Evolutionary conservation across 441 rosid genomes (phyloP).

Genomic region (Populus hybrid): DNA sequence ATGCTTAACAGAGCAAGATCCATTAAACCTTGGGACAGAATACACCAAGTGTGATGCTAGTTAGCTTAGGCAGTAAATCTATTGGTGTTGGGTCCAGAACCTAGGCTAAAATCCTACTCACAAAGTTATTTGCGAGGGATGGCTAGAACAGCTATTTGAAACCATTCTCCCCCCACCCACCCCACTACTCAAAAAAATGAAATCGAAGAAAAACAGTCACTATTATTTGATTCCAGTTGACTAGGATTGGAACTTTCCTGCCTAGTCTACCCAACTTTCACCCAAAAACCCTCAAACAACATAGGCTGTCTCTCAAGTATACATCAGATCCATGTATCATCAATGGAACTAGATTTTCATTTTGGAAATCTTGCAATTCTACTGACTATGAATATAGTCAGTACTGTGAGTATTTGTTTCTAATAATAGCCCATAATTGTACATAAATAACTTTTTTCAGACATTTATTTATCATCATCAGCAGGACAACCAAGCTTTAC

Average conservation of each 20-base stretch:
- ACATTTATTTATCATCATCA: neutral
- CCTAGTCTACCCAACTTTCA: neutral
- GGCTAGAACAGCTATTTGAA: neutral
- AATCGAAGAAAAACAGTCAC: neutral
- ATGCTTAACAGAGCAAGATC: neutral
- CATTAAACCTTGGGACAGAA: neutral
- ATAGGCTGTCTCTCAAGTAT: neutral
- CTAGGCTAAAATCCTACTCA: neutral
- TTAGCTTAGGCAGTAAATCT: neutral
- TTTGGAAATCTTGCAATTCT: neutral
- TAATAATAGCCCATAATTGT: neutral
- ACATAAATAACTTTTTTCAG: neutral
- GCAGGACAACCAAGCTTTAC: neutral
- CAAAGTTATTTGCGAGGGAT: neutral
- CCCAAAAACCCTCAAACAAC: neutral
- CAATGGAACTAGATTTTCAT: neutral
- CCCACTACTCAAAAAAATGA: neutral
- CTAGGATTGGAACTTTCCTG: neutral
- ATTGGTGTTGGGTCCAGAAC: neutral
- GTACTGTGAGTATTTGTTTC: neutral
- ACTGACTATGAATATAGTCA: neutral
- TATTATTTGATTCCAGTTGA: neutral
- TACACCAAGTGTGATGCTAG: neutral
- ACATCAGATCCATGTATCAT: neutral
- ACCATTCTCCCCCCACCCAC: neutral